Evolutionary conservation across 768 basidiomycete species (phyloP).

Genomic region (Holtermanniella nyarrowii): DNA sequence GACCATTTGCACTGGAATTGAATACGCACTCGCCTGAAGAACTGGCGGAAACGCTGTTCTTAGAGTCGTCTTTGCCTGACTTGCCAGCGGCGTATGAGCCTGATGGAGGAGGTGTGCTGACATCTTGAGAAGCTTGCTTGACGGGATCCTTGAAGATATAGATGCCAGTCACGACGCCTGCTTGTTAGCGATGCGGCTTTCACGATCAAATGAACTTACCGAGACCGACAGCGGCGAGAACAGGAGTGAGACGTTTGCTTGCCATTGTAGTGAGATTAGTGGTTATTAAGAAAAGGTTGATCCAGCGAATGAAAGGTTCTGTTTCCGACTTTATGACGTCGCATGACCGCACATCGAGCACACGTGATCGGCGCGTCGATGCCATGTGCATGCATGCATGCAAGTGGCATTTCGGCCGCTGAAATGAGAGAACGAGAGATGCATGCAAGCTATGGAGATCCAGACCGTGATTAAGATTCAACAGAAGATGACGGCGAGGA

Average conservation of each 20-base stretch:
- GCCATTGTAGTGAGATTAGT: too few species aligned
- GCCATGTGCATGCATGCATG: too few species aligned
- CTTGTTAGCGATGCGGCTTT: background rate
- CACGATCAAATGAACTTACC: conserved; percentile 12
- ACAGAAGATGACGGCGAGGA: too few species aligned
- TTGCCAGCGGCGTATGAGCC: conserved; percentile 5
- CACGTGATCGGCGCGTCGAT: too few species aligned
- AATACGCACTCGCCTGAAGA: background rate
- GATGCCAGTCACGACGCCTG: conserved; percentile 31
- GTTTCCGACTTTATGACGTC: too few species aligned
- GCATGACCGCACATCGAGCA: too few species aligned
- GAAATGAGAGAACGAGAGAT: too few species aligned
- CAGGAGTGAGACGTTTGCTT: conserved; percentile 14
- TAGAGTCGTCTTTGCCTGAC: conserved; percentile 18
- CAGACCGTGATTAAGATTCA: too few species aligned
- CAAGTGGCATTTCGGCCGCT: too few species aligned
- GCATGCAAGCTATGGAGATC: too few species aligned
- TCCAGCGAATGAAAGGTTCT: too few species aligned
- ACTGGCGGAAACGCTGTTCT: conserved; percentile 6
- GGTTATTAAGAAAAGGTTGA: too few species aligned
- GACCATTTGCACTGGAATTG: background rate
- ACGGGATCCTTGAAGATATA: conserved; percentile 35
- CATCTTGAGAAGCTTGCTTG: conserved; percentile 25
- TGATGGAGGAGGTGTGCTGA: conserved; percentile 6
- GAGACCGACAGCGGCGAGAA: conserved; percentile 19